phyloP scores from a whole-genome alignment of 352 stramenopile genomes.

The Phytophthora idaei region DNA sequence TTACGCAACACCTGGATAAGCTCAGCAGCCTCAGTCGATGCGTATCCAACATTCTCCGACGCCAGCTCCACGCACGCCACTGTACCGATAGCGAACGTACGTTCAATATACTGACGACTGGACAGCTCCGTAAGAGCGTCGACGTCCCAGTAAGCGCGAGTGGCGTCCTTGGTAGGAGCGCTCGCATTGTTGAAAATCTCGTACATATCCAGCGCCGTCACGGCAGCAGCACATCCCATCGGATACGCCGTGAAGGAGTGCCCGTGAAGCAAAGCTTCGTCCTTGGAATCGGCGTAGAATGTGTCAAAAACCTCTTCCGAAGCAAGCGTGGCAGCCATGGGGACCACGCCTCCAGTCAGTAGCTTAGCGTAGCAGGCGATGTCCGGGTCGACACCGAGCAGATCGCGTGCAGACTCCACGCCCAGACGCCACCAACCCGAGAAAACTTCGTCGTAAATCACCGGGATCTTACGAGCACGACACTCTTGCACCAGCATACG shows the following conservation, averaged over 20 bases:
- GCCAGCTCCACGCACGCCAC: constrained; percentile 77
- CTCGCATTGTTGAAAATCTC: constrained; percentile 56
- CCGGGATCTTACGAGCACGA: constrained; percentile 74
- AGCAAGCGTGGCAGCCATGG: constrained; percentile 86
- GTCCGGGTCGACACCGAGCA: constrained; percentile 88
- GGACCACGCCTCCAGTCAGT: constrained; percentile 89
- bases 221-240: constrained; percentile 85
- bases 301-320: constrained; percentile 90
- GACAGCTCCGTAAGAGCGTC: constrained; percentile 57
- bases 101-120: constrained; percentile 50
- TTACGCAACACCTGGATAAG: constrained; percentile 66
- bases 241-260: constrained; percentile 94
- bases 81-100: constrained; percentile 80
- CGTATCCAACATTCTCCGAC: constrained; percentile 66
- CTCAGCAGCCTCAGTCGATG: constrained; percentile 62
- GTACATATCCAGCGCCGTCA: constrained; percentile 91
- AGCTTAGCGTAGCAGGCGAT: constrained; percentile 93
- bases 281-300: constrained; percentile 90
- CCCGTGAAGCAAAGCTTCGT: constrained; percentile 88
- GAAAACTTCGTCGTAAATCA: constrained; percentile 94
- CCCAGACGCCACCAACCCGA: constrained; percentile 92
- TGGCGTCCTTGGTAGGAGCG: constrained; percentile 25
- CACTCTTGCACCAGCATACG: constrained; percentile 85
- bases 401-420: constrained; percentile 81
- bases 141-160: constrained; percentile 67